A percentile compares a stretch with the other conserved stretches of the same genome.
Conservation (phyloP, 129 eudicot genomes). For the Pulicaria dysenterica region DNA sequence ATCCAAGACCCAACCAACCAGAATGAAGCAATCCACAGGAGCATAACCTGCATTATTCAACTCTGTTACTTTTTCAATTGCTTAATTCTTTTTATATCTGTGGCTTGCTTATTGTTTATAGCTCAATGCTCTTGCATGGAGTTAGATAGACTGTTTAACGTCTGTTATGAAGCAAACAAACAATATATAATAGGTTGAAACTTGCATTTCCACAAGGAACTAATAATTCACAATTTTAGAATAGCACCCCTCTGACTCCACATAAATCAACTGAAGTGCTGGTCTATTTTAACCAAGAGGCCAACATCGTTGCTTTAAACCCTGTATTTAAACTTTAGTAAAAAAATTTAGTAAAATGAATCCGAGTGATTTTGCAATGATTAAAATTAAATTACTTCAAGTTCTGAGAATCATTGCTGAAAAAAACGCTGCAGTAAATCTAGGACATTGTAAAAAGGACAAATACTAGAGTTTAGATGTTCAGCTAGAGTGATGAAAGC, state of each 20-base stretch:
- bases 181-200: not conserved
- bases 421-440: not conserved
- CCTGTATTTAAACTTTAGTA: not conserved
- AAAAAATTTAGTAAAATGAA: not conserved
- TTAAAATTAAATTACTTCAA: not conserved
- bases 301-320: not conserved
- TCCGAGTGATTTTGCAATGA: not conserved
- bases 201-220: not conserved
- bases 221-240: not conserved
- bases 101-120: not conserved
- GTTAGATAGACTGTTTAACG: not conserved
- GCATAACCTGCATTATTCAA: conserved; percentile 55
- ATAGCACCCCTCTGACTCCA: not conserved
- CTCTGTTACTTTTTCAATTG: not conserved
- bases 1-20: conserved; percentile 74
- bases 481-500: not conserved
- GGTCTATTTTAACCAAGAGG: not conserved
- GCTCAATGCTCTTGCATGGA: conserved; percentile 3
- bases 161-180: conserved; percentile 9
- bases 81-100: not conserved
- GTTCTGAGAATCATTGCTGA: not conserved
- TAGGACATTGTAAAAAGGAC: not conserved
- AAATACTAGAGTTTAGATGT: not conserved
- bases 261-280: not conserved
- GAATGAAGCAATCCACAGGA: conserved; percentile 65